Evolutionary conservation across 768 basidiomycete genomes (phyloP).

Genomic region (Harrya chromipes): DNA sequence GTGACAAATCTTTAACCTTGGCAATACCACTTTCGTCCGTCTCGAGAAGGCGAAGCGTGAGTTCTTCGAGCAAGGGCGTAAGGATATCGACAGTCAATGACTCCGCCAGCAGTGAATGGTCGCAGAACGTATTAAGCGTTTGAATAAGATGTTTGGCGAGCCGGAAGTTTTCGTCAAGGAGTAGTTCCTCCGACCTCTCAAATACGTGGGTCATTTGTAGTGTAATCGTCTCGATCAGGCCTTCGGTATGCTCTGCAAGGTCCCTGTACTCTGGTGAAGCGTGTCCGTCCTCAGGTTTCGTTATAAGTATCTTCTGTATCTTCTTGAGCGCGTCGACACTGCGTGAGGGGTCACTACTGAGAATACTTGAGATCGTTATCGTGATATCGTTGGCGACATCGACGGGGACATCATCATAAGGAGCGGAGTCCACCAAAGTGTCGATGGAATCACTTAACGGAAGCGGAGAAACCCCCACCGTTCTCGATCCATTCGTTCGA

Average conservation of each 20-base stretch:
- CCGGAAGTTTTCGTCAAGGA: constrained; percentile 79
- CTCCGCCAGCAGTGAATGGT: constrained; percentile 83
- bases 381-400: constrained; percentile 57
- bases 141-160: constrained; percentile 97
- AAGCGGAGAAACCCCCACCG: constrained; percentile 12
- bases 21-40: constrained; percentile 84
- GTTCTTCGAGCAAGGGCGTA: constrained; percentile 84
- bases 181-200: constrained; percentile 71
- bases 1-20: constrained; percentile 88
- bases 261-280: constrained; percentile 71
- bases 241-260: constrained; percentile 74
- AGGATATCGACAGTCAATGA: constrained; percentile 83
- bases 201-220: constrained; percentile 92
- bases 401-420: constrained; percentile 18
- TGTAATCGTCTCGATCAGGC: constrained; percentile 86
- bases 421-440: constrained; percentile 32
- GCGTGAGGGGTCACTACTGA: constrained; percentile 79
- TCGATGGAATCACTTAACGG: constrained; percentile 30
- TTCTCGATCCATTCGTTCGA: constrained; percentile 15
- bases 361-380: constrained; percentile 81
- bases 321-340: constrained; percentile 94
- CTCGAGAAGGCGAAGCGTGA: constrained; percentile 87
- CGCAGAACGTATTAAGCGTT: constrained; percentile 92
- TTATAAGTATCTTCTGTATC: constrained; percentile 81
- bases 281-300: constrained; percentile 70